Percentiles rank a stretch among this genome's conserved stretches.
phyloP scores from a whole-genome alignment of 2,329 filamentous ascomycete species.

The Ophiosphaerella herpotricha region DNA sequence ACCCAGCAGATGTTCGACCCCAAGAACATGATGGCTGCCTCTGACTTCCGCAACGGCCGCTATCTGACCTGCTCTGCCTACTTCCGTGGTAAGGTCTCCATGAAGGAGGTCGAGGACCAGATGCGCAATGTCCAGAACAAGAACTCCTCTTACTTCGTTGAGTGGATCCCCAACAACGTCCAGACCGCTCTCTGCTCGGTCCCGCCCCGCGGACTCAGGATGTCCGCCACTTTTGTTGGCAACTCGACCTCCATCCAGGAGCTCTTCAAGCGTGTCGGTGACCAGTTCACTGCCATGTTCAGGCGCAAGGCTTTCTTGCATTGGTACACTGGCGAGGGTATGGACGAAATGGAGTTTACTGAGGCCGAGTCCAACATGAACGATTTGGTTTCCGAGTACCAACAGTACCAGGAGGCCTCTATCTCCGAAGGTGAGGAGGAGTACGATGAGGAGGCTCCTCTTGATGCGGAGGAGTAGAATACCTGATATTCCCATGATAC shows the following conservation, averaged over 20 bases:
- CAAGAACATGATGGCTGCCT: conserved; percentile 99
- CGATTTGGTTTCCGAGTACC: conserved; percentile 98
- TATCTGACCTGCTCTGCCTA: conserved; percentile 99
- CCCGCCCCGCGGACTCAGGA: conserved; percentile 95
- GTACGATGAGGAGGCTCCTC: conserved; percentile 81
- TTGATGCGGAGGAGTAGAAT: conserved; percentile 68
- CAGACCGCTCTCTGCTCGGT: conserved; percentile 99
- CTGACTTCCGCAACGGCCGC: conserved; percentile 99
- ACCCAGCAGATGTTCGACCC: conserved; percentile 99
- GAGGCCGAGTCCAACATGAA: conserved; percentile 99
- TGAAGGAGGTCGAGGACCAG: conserved; percentile 99
- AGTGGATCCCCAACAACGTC: conserved; percentile 99
- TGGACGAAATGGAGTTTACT: conserved; percentile 99
- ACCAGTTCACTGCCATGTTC: conserved; percentile 99
- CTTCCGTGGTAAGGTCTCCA: conserved; percentile 99
- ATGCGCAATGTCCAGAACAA: conserved; percentile 99
- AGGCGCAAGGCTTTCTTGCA: conserved; percentile 99
- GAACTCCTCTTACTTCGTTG: conserved; percentile 99
- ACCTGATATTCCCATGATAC: conserved; percentile 16
- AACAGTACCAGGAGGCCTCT: conserved; percentile 99
- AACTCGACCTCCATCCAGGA: conserved; percentile 99
- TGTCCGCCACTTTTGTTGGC: conserved; percentile 98
- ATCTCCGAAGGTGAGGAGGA: conserved; percentile 97
- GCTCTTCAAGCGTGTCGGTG: conserved; percentile 99
- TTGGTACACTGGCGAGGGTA: conserved; percentile 99